A percentile compares a stretch with the other conserved stretches of the same genome.
Conservation (phyloP, 2,329 filamentous ascomycete species). For the Bimuria novae-zelandiae region DNA sequence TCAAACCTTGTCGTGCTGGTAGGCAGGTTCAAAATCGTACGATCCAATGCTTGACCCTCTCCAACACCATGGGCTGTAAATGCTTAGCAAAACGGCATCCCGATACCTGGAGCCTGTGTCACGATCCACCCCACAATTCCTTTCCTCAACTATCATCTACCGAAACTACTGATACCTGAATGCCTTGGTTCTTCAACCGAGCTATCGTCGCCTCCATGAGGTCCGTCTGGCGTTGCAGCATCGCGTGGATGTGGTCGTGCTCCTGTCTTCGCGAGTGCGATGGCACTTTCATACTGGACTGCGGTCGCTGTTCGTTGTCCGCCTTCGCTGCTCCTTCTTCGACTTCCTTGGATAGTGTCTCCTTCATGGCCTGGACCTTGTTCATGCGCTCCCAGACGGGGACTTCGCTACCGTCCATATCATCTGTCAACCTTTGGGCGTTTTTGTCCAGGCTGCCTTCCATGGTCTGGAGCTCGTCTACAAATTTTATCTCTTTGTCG, state of each 20-base stretch:
- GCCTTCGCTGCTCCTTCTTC: constrained; percentile 21
- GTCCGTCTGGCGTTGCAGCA: constrained; percentile 39
- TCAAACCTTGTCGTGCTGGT: not conserved
- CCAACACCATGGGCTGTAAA: constrained; percentile 1
- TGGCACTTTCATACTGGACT: constrained; percentile 33
- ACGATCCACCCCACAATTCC: not conserved
- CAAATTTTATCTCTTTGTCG: constrained; percentile 65
- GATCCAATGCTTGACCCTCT: constrained; percentile 1
- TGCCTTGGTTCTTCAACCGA: constrained; percentile 34
- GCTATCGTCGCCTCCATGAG: constrained; percentile 40
- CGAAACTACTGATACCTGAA: constrained; percentile 22
- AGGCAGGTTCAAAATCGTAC: not conserved
- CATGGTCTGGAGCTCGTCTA: constrained; percentile 58
- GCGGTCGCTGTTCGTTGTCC: constrained; percentile 18
- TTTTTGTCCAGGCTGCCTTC: constrained; percentile 44
- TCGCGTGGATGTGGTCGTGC: constrained; percentile 38
- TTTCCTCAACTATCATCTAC: constrained; percentile 7
- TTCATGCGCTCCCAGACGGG: constrained; percentile 60
- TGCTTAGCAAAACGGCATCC: not conserved
- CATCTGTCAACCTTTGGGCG: constrained; percentile 35
- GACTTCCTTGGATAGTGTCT: constrained; percentile 51
- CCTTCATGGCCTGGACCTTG: constrained; percentile 59
- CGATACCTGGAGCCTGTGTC: not conserved
- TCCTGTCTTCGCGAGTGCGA: constrained; percentile 40
- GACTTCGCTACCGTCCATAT: constrained; percentile 34